These are phyloP conservation scores for Hemisphaericaspora nanyangensis DNA, from an alignment of 805 yeast genomes.

Conservation along the genomic window DNA sequence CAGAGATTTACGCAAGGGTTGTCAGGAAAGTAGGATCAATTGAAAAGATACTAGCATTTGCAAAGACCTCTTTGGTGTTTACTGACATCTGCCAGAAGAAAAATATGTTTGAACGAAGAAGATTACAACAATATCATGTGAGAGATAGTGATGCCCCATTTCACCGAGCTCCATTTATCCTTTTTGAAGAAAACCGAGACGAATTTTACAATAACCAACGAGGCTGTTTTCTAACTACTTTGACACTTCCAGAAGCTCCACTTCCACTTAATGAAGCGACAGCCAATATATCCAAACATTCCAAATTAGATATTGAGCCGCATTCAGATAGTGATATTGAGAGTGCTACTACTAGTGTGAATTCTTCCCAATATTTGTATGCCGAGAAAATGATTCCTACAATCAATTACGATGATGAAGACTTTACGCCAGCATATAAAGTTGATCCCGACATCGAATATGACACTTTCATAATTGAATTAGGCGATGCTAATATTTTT, in stretches of 20 bases:
- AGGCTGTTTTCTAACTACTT: slow-evolving; percentile 55
- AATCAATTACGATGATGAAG: slow-evolving; percentile 23
- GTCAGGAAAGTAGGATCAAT: slow-evolving; percentile 7
- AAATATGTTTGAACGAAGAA: slow-evolving; percentile 42
- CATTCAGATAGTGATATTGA: slow-evolving; percentile 3
- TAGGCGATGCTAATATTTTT: slow-evolving; percentile 48
- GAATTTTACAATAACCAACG: slow-evolving; percentile 43
- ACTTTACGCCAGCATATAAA: slow-evolving; percentile 26
- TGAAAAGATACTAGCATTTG: slow-evolving; percentile 27
- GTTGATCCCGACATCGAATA: slow-evolving; percentile 43
- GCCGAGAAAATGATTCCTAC: slow-evolving; percentile 17
- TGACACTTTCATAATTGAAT: slow-evolving; percentile 50
- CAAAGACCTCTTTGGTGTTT: slow-evolving; percentile 56
- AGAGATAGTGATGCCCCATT: slow-evolving; percentile 75
- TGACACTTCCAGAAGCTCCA: slow-evolving; percentile 55
- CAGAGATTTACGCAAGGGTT: slow-evolving; percentile 37
- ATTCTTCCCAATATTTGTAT: slow-evolving; percentile 2
- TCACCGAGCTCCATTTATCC: slow-evolving; percentile 71
- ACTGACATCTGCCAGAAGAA: slow-evolving; percentile 58
- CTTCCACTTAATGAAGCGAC: slow-evolving; percentile 6
- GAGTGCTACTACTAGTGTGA: not conserved
- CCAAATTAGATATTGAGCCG: slow-evolving; percentile 4
- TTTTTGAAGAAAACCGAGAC: slow-evolving; percentile 49
- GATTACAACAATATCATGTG: slow-evolving; percentile 62
- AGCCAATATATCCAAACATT: not conserved